Conservation (phyloP, 495 filamentous ascomycete species). For the Penicillium flavigenum region DNA sequence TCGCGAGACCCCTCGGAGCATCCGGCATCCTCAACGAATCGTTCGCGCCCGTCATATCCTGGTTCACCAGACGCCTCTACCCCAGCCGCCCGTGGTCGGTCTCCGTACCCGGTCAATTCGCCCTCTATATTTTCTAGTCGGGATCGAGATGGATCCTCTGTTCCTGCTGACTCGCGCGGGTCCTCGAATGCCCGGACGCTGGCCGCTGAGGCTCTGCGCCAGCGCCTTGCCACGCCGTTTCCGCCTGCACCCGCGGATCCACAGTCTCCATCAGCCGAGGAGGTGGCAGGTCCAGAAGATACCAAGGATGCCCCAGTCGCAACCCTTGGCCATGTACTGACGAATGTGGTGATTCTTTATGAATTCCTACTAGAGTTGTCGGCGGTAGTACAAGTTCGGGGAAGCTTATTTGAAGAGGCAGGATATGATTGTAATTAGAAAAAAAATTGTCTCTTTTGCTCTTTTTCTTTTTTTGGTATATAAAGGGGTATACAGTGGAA, state of each 20-base stretch:
- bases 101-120: slow-evolving; percentile 16
- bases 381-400: slow-evolving; percentile 80
- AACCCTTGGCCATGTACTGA: slow-evolving; percentile 83
- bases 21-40: slow-evolving; percentile 22
- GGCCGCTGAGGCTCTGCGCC: slow-evolving; percentile 38
- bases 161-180: slow-evolving; percentile 31
- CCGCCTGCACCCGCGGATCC: slow-evolving; percentile 16
- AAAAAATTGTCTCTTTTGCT: too few relatives aligned
- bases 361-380: slow-evolving; percentile 89
- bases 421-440: slow-evolving; percentile 41
- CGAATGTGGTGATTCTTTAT: slow-evolving; percentile 57
- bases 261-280: slow-evolving; percentile 8
- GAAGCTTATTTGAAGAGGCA: slow-evolving; percentile 84
- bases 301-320: slow-evolving; percentile 34
- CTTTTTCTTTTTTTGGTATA: slow-evolving; percentile 4
- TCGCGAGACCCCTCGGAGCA: slow-evolving; percentile 28
- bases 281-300: slow-evolving; percentile 31
- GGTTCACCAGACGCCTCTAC: slow-evolving; percentile 58
- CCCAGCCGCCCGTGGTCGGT: slow-evolving; percentile 25
- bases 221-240: slow-evolving; percentile 41
- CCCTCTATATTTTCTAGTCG: slow-evolving; percentile 20
- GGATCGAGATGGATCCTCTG: slow-evolving; percentile 24
- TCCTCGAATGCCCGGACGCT: slow-evolving; percentile 30
- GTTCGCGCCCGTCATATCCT: slow-evolving; percentile 53
- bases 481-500: neutral